Base-by-base conservation (phyloP, 352 stramenopile species). In the Phytophthora litchii region DNA sequence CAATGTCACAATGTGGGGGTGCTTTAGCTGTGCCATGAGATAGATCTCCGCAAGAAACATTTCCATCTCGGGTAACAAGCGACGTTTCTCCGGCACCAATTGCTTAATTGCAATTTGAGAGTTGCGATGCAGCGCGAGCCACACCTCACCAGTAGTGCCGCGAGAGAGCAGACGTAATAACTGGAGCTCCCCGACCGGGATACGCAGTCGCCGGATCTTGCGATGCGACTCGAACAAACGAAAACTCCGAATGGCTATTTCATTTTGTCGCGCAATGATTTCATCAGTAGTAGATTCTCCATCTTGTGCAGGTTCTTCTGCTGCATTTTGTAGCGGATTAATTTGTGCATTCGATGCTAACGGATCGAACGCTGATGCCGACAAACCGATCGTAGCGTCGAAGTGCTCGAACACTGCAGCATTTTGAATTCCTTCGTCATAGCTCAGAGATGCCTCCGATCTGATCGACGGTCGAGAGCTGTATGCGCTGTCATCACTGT, bases 41-140 rank as follows among this genome's bases (percentile, higher is more conserved):
- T 91, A 91, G 31, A 90, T 79, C 36, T 95, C 82, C 17, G 72
- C 79, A 7, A 89, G 74, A 54, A 93, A 91, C 57, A 86, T 78
- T 60, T 88, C 76, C 48, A 88, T 89, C 37, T 85, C 75, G n/a
- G 70, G 80, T 8, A 86, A 41, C 12, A 82, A 53, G 12, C 76
- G 68, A 13, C 81, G 70, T 42, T 88, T 85, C 36, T 68, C 61
- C 8, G 73, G 58, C 13, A 84, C 38, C 41, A 94, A 52, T 60
- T 92, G 81, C 61, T 92, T 94, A 11, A 92, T 69, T 0, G 80
- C 85, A 0, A 91, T 79, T 11, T 80, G 64, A 2, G 64, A 54
- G 11, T 68, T 67, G n/a, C 54, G 59, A 19, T 87, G 65, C 11
- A 72, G 73, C n/a, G 82, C 83, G 7, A 89, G 74, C 85, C 85